phyloP scores from a whole-genome alignment of 2,329 filamentous ascomycete species.

The Sporothrix euskadiensis region DNA sequence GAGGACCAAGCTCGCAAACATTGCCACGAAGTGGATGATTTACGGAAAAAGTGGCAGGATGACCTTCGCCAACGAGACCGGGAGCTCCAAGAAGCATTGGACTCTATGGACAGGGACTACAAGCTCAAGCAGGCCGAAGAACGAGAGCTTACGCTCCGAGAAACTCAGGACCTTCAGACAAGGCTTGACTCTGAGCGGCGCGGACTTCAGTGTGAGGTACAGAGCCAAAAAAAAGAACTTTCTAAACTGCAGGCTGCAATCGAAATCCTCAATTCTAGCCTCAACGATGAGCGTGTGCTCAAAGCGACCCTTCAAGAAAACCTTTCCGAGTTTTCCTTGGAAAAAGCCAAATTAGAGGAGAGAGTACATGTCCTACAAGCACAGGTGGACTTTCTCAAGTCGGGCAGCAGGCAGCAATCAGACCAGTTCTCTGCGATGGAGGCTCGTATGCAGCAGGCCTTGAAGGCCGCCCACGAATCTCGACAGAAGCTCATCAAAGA shows the following conservation, averaged over 20 bases:
- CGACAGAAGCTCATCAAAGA: constrained; percentile 85
- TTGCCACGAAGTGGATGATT: constrained; percentile 57
- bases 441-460: constrained; percentile 73
- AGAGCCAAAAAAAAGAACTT: constrained; percentile 57
- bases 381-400: constrained; percentile 86
- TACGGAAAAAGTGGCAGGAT: constrained; percentile 52
- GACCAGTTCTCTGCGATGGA: constrained; percentile 82
- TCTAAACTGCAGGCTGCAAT: constrained; percentile 50
- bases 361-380: constrained; percentile 74
- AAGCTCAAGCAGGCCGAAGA: constrained; percentile 68
- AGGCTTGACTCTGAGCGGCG: constrained; percentile 55
- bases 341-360: constrained; percentile 69
- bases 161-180: constrained; percentile 64
- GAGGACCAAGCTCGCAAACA: constrained; percentile 57
- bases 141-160: constrained; percentile 56
- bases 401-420: constrained; percentile 84
- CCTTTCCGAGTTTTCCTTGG: constrained; percentile 60
- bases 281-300: constrained; percentile 64
- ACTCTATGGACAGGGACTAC: constrained; percentile 62
- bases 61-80: constrained; percentile 60
- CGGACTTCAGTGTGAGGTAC: constrained; percentile 50
- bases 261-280: constrained; percentile 51
- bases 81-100: constrained; percentile 67
- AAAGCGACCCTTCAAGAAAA: constrained; percentile 56
- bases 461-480: constrained; percentile 66